These are phyloP conservation scores for Nannochloris sp. DNA, from an alignment of 139 green algal species.

Conservation along the genomic window DNA sequence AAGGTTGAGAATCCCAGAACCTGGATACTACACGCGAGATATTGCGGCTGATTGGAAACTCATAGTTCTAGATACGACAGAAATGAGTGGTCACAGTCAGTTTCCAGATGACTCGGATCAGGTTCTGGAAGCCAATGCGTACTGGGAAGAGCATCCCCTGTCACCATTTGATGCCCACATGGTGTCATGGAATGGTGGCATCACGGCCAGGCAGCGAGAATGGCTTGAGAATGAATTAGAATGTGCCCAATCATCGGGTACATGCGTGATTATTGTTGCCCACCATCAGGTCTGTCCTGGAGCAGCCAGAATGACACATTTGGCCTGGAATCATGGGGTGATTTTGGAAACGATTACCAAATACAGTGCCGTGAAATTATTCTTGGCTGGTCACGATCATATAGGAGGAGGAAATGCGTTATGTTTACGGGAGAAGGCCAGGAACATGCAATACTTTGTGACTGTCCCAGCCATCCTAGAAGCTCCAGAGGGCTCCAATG, in stretches of 20 bases:
- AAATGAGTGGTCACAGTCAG: slow-evolving; percentile 45
- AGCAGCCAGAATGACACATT: slow-evolving; percentile 30
- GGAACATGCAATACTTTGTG: slow-evolving; percentile 31
- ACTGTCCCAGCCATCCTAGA: slow-evolving; percentile 52
- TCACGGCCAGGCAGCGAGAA: slow-evolving; percentile 18
- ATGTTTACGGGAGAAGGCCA: neutral
- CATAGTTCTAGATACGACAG: slow-evolving; percentile 66
- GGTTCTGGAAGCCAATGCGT: slow-evolving; percentile 36
- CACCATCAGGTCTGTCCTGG: slow-evolving; percentile 45
- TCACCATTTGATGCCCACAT: slow-evolving; percentile 36
- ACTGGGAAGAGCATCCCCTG: slow-evolving; percentile 30
- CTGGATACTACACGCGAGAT: slow-evolving; percentile 30
- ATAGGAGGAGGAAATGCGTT: slow-evolving; percentile 27
- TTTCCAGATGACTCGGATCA: slow-evolving; percentile 25
- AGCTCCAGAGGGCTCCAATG: slow-evolving; percentile 30
- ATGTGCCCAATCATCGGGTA: slow-evolving; percentile 13
- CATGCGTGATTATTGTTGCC: slow-evolving; percentile 35
- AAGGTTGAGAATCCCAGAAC: slow-evolving; percentile 26
- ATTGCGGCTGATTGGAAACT: slow-evolving; percentile 45
- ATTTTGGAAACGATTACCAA: slow-evolving; percentile 24
- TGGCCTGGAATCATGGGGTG: slow-evolving; percentile 45
- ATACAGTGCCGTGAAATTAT: slow-evolving; percentile 18
- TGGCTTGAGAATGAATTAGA: slow-evolving; percentile 34
- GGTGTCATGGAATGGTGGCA: slow-evolving; percentile 54
- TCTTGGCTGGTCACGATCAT: slow-evolving; percentile 54